These are phyloP conservation scores for Chaetoceros muelleri DNA, from an alignment of 108 stramenopile species.

Conservation along the genomic window DNA sequence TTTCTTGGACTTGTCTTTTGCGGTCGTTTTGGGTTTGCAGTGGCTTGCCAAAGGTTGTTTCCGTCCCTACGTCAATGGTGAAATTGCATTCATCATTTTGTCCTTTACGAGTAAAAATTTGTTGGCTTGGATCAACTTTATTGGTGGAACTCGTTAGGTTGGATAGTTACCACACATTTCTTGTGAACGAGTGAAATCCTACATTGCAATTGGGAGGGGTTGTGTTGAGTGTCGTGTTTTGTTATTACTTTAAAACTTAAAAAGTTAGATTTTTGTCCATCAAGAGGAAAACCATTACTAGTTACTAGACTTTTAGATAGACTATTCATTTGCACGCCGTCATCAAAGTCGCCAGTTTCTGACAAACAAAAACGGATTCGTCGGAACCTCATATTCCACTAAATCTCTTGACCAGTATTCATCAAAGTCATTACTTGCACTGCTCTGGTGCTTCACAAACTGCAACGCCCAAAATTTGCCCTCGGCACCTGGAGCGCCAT, in stretches of 20 bases:
- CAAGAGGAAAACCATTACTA: no score
- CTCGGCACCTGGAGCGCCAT: constrained; percentile 24
- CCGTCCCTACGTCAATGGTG: constrained; percentile 12
- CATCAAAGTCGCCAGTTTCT: constrained; percentile 40
- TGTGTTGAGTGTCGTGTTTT: no score
- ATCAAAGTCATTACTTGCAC: constrained; percentile 47
- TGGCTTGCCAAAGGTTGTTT: constrained; percentile 8
- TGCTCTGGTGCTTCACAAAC: constrained; percentile 49
- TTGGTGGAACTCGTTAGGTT: constrained; percentile 2
- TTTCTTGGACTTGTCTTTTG: constrained; percentile 10
- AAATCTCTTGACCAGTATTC: constrained; percentile 28
- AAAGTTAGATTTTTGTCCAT: no score
- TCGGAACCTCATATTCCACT: constrained; percentile 54
- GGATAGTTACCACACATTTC: no score
- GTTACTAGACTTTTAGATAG: neutral
- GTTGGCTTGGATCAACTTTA: constrained; percentile 13
- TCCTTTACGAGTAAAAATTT: constrained; percentile 13
- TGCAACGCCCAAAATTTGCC: constrained; percentile 42
- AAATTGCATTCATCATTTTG: constrained; percentile 11
- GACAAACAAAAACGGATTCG: constrained; percentile 48
- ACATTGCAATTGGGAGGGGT: no score
- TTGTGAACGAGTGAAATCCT: no score
- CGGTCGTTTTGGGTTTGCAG: constrained; percentile 10
- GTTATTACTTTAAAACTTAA: no score
- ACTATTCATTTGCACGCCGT: neutral